These are phyloP conservation scores for Penicillium cataractarum DNA, from an alignment of 495 filamentous ascomycete species.

Conservation along the genomic window DNA sequence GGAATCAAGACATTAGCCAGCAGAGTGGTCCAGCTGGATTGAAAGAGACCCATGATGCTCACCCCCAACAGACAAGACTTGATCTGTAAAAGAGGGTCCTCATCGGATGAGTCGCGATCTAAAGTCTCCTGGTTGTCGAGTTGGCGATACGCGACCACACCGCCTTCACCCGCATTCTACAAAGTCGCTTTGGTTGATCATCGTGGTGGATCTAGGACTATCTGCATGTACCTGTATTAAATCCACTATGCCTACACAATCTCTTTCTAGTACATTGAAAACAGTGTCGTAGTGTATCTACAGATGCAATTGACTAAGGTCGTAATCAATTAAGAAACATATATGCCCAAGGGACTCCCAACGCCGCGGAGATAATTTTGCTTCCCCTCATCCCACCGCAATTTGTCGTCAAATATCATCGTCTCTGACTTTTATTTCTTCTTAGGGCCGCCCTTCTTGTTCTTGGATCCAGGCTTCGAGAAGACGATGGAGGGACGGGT, in stretches of 20 bases:
- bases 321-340: conserved; percentile 1
- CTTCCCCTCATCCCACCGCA: conserved; percentile 10
- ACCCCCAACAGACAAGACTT: not conserved
- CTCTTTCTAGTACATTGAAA: not conserved
- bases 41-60: conserved; percentile 29
- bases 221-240: not conserved
- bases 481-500: conserved; percentile 51
- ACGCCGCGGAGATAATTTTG: conserved; percentile 18
- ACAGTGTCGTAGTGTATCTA: not conserved
- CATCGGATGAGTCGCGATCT: not conserved
- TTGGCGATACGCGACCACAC: conserved; percentile 20
- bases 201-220: not conserved
- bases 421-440: conserved; percentile 32
- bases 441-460: conserved; percentile 33
- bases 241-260: not conserved
- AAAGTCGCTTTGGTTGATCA: not conserved
- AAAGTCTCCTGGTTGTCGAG: not conserved
- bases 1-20: conserved; percentile 77
- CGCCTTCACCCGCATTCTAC: conserved; percentile 19
- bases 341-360: conserved; percentile 20
- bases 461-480: conserved; percentile 29
- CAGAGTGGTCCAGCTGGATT: conserved; percentile 30
- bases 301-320: conserved; percentile 9
- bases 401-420: not conserved
- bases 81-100: not conserved